These are phyloP conservation scores for Pseudonitzschia multiseries DNA, from an alignment of 108 stramenopile genomes.

Conservation along the genomic window DNA sequence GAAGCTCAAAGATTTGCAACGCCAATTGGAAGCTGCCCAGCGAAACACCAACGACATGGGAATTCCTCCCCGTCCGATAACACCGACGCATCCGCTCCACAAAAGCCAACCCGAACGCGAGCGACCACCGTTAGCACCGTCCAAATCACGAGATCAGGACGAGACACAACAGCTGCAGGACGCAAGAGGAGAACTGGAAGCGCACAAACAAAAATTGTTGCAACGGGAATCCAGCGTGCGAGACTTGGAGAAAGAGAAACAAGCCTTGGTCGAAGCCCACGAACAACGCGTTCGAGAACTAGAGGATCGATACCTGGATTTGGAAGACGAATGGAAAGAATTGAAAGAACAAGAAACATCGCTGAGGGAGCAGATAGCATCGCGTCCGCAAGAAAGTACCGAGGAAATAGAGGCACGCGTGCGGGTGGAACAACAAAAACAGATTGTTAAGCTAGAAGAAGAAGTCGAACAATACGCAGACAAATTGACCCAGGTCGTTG, in stretches of 20 bases:
- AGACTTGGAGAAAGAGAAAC: constrained; percentile 25
- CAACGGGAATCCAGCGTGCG: constrained; percentile 20
- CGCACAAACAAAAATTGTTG: neutral
- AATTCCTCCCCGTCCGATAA: constrained; percentile 8
- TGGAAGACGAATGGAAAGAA: constrained; percentile 15
- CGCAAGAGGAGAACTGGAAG: constrained; percentile 12
- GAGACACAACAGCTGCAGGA: constrained; percentile 12
- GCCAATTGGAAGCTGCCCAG: constrained; percentile 15
- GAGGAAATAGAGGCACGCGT: constrained; percentile 1
- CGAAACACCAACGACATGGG: neutral
- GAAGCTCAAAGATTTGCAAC: constrained; percentile 28
- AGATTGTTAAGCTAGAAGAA: constrained; percentile 34
- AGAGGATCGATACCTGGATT: constrained; percentile 18
- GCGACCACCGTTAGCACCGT: constrained; percentile 11
- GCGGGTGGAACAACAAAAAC: constrained; percentile 34
- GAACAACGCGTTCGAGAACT: constrained; percentile 13
- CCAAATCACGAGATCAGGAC: constrained; percentile 9
- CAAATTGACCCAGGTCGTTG: constrained; percentile 48
- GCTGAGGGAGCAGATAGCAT: constrained; percentile 25
- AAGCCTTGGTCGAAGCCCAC: constrained; percentile 19
- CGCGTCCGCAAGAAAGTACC: neutral
- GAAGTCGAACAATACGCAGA: constrained; percentile 41
- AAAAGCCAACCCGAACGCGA: constrained; percentile 8
- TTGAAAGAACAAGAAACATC: constrained; percentile 18
- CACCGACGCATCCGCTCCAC: constrained; percentile 6